Percentiles rank a stretch among this genome's conserved stretches.
These are phyloP conservation scores for Coleophoma crateriformis DNA, from an alignment of 2,329 filamentous ascomycete species.

Conservation along the genomic window DNA sequence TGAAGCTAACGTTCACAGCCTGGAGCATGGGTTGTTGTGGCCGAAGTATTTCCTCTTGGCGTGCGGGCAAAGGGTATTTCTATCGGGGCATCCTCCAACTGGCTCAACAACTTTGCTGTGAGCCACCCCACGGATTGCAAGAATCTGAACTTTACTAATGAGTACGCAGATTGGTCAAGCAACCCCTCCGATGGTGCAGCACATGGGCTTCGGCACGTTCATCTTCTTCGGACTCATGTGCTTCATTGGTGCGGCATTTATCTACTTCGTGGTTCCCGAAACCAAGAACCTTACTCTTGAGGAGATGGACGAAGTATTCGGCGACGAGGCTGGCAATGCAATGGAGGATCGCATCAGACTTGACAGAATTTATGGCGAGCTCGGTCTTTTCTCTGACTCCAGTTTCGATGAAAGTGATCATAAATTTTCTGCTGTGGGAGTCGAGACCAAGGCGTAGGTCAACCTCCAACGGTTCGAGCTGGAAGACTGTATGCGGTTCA, in stretches of 20 bases:
- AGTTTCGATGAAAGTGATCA: no score
- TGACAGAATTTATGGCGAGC: neutral
- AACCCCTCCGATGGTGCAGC: neutral
- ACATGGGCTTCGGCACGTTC: conserved; percentile 37
- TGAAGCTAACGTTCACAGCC: conserved; percentile 32
- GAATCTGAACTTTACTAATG: no score
- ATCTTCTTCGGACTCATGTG: conserved; percentile 62
- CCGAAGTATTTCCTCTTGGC: conserved; percentile 66
- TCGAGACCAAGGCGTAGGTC: no score
- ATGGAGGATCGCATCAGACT: neutral
- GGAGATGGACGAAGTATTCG: conserved; percentile 58
- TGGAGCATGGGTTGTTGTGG: conserved; percentile 64
- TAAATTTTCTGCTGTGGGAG: no score
- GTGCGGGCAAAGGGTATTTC: conserved; percentile 63
- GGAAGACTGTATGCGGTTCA: no score
- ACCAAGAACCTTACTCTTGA: conserved; percentile 42
- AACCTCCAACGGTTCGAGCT: no score
- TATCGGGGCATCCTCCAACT: conserved; percentile 58
- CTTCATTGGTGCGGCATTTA: conserved; percentile 48
- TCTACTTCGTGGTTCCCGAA: conserved; percentile 41
- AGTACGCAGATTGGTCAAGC: neutral
- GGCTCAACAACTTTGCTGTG: conserved; percentile 42
- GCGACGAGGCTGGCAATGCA: conserved; percentile 31
- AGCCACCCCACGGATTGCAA: conserved; percentile 29
- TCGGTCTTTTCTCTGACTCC: neutral